Evolutionary conservation across 2,329 filamentous ascomycete species (phyloP), one percentile per base, ranked within the genome.

Genomic region (Cephalotrichum gorgonifer): DNA sequence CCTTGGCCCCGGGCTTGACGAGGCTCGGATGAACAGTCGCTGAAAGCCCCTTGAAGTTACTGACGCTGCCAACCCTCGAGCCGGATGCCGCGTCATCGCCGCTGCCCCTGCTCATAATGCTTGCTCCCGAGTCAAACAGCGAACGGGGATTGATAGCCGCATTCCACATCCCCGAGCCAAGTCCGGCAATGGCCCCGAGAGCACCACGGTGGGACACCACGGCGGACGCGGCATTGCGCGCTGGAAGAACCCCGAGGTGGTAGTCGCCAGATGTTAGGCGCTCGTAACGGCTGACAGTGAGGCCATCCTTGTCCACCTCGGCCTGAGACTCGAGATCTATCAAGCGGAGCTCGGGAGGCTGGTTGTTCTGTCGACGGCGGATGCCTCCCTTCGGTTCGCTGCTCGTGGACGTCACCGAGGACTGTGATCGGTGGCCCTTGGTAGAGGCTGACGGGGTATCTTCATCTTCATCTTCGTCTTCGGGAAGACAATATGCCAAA

Each of bases 261-360:
- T 98, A 98, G 62, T 98, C 93, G 26, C 85, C 86, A 1, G 89
- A 86, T 9, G 88, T 85, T 1, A 98, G 73, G 17, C 83, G 82
- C 65, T 96, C 88, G 59, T 85, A 96, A 33, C 90, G 85, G 60
- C 86, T 94, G 53, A 97, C 78, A 43, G 82, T 86, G 17, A 98
- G 74, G 23, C 83, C 86, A 62, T 96, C 89, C 46, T 90, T 88
- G 64, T 94, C 88, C 17, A 93, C 75, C 62, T 93, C 88, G 12
- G 90, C 78, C 63, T 97, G 88, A 0, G 88, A 90, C 25, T 82
- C 78, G 9, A 96, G 79, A 61, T 97, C 88, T 52, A 98, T 93
- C 6, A 98, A 77, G 49, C 93, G 83, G 50, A 98, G 74, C 65
- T 98, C 91, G 1, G 93, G 93, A 20, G 87, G 85, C 25, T 87